These are phyloP conservation scores for Protomyces gravidus DNA, from an alignment of 1,139 yeast genomes.

Conservation along the genomic window DNA sequence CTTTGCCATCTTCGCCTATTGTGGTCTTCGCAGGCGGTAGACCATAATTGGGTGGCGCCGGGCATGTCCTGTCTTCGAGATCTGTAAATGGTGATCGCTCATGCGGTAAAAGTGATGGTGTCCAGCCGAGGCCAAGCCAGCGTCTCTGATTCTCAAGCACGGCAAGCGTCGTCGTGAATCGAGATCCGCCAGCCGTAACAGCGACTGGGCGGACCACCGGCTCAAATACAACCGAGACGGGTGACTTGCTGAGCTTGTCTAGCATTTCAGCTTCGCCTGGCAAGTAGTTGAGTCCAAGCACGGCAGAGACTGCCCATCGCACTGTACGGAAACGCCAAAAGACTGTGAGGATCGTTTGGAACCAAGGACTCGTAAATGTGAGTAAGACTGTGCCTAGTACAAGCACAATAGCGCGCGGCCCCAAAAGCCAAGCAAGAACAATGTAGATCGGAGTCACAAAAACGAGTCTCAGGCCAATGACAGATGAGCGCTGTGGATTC, in stretches of 20 bases:
- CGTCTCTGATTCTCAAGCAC: constrained; percentile 94
- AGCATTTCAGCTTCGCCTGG: constrained; percentile 23
- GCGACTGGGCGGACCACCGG: background rate
- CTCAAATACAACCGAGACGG: background rate
- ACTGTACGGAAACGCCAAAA: constrained; percentile 28
- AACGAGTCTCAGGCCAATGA: constrained; percentile 16
- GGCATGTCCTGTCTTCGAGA: constrained; percentile 81
- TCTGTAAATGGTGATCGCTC: constrained; percentile 95
- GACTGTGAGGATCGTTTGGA: constrained; percentile 24
- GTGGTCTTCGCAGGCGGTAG: constrained; percentile 69
- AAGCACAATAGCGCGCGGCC: constrained; percentile 9
- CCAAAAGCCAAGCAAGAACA: constrained; percentile 14
- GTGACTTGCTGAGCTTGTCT: constrained; percentile 5
- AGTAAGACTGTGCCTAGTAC: constrained; percentile 17
- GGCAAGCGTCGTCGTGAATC: constrained; percentile 53
- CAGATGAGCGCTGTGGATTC: constrained; percentile 14
- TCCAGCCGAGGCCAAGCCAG: constrained; percentile 99
- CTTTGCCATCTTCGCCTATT: constrained; percentile 49
- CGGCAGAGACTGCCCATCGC: constrained; percentile 13
- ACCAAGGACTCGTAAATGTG: constrained; percentile 26
- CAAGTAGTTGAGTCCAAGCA: constrained; percentile 17
- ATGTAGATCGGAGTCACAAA: constrained; percentile 16
- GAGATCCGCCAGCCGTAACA: constrained; percentile 55
- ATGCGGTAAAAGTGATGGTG: constrained; percentile 79
- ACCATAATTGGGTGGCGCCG: constrained; percentile 68